These are phyloP conservation scores for Cercospora canescens DNA, from an alignment of 2,329 filamentous ascomycete genomes.

Conservation along the genomic window DNA sequence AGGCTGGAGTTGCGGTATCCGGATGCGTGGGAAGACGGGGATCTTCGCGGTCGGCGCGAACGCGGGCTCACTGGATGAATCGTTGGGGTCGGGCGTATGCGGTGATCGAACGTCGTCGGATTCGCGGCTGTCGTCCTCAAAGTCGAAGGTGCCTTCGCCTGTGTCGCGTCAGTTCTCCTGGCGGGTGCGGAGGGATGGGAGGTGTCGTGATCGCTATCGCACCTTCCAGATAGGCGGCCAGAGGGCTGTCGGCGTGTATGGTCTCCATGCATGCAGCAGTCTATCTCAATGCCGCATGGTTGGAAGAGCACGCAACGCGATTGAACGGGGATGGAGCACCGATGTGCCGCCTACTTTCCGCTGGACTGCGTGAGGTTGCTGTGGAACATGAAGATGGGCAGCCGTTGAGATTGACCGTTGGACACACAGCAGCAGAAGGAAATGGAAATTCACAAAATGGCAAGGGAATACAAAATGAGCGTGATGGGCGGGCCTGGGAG, in stretches of 20 bases:
- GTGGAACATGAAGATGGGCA: background rate
- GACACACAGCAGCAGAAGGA: background rate
- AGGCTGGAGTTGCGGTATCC: constrained; percentile 20
- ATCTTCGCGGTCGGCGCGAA: constrained; percentile 35
- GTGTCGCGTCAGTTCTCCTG: background rate
- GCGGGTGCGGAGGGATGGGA: background rate
- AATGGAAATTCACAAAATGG: background rate
- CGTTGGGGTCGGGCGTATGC: constrained; percentile 7
- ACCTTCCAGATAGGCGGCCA: constrained; percentile 91
- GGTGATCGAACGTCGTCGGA: background rate
- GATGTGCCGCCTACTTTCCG: background rate
- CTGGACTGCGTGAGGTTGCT: background rate
- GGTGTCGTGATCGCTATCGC: constrained; percentile 32
- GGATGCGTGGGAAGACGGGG: constrained; percentile 19
- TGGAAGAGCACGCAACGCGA: background rate
- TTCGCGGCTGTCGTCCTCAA: constrained; percentile 19
- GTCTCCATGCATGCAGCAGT: constrained; percentile 72
- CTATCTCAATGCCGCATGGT: constrained; percentile 4
- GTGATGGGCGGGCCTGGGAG: background rate
- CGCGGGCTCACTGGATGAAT: constrained; percentile 27
- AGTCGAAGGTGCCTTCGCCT: constrained; percentile 36
- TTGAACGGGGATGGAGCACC: background rate
- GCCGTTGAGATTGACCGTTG: background rate
- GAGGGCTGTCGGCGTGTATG: constrained; percentile 80
- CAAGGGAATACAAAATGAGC: background rate